Percentiles rank a stretch among this genome's conserved stretches.
These are phyloP conservation scores for Poa annua DNA, from an alignment of 176 grass and related monocot species.

Conservation along the genomic window DNA sequence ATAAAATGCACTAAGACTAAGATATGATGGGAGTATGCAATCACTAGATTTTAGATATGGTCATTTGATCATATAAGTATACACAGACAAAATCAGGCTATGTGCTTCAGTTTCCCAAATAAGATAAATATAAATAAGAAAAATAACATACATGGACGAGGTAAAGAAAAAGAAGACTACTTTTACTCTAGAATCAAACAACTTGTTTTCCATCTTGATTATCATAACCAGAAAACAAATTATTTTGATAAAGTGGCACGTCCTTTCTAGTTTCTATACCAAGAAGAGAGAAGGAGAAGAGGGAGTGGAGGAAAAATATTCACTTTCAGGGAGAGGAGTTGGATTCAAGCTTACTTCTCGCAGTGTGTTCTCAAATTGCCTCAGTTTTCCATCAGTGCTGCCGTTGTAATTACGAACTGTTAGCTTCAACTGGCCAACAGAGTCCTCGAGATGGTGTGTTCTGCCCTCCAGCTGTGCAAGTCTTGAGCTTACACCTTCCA, in stretches of 20 bases:
- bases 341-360: constrained; percentile 57
- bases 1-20: not conserved
- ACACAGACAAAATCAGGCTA: not conserved
- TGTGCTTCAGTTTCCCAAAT: not conserved
- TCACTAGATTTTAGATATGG: not conserved
- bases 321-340: not conserved
- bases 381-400: constrained; percentile 80
- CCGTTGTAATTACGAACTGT: constrained; percentile 69
- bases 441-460: constrained; percentile 70
- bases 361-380: constrained; percentile 85
- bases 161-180: constrained; percentile 17
- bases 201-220: not conserved
- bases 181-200: not conserved
- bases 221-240: constrained; percentile 12
- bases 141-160: not conserved
- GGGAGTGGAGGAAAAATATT: not conserved
- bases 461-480: constrained; percentile 76
- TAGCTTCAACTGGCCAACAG: constrained; percentile 71
- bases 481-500: constrained; percentile 78
- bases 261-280: not conserved
- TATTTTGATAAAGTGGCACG: not conserved
- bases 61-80: not conserved
- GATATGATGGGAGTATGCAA: not conserved
- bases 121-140: not conserved
- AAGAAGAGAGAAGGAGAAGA: not conserved